A percentile compares a stretch with the other conserved stretches of the same genome.
phyloP scores from a whole-genome alignment of 352 stramenopile genomes.

The Thalassiosira hispida region DNA sequence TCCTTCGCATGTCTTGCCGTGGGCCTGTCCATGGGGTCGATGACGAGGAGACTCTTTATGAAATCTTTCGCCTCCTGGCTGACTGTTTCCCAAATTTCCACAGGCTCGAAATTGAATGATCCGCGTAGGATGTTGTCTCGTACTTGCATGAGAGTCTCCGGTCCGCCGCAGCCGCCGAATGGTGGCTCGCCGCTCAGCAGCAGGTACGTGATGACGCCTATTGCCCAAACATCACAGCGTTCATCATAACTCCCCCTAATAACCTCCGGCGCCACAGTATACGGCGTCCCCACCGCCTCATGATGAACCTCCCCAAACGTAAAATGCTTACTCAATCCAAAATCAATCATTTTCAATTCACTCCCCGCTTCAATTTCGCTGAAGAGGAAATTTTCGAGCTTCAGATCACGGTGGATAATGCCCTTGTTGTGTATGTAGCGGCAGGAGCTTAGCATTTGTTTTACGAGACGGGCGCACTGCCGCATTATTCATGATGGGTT shows the following conservation, averaged over 20 bases:
- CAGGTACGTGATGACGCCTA: constrained; percentile 83
- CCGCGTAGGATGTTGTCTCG: constrained; percentile 72
- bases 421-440: constrained; percentile 95
- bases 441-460: constrained; percentile 95
- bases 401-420: constrained; percentile 98
- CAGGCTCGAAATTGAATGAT: constrained; percentile 69
- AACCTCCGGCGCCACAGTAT: constrained; percentile 89
- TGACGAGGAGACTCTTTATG: constrained; percentile 65
- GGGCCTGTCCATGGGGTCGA: constrained; percentile 62
- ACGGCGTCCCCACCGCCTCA: constrained; percentile 95
- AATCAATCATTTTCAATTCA: constrained; percentile 99
- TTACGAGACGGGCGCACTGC: constrained; percentile 92
- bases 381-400: constrained; percentile 97
- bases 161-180: constrained; percentile 93
- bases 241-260: constrained; percentile 81
- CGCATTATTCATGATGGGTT: too few relatives aligned
- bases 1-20: constrained; percentile 61
- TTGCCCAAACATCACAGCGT: constrained; percentile 77
- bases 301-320: constrained; percentile 86
- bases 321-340: constrained; percentile 90
- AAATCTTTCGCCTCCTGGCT: constrained; percentile 73
- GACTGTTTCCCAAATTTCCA: constrained; percentile 75
- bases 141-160: constrained; percentile 61
- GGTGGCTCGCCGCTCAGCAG: constrained; percentile 89
- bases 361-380: constrained; percentile 86